Evolutionary conservation across 2,329 filamentous ascomycete genomes (phyloP).

Genomic region (Clonostachys sp.): DNA sequence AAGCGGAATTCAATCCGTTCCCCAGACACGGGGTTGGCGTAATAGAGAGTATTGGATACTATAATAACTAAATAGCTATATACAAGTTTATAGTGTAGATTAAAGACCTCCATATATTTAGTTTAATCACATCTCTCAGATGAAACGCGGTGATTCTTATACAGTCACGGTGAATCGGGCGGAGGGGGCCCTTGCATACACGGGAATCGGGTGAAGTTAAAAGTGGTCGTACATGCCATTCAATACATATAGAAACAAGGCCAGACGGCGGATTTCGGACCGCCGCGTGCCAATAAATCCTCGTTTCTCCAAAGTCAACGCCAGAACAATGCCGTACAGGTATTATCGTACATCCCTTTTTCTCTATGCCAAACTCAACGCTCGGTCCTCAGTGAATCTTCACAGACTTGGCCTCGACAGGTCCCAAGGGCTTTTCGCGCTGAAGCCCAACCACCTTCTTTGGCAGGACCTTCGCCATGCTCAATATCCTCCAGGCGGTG

Average conservation of each 20-base stretch:
- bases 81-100: no score
- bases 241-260: no score
- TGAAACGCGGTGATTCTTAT: no score
- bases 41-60: not conserved
- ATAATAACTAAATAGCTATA: no score
- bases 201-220: no score
- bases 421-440: constrained; percentile 13
- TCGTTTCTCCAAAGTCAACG: not conserved
- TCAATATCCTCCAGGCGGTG: constrained; percentile 79
- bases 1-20: not conserved
- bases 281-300: no score
- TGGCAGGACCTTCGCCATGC: constrained; percentile 58
- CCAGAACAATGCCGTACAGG: not conserved
- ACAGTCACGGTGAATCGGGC: no score
- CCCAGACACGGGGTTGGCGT: not conserved
- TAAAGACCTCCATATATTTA: no score
- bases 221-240: no score
- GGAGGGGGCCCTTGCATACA: no score
- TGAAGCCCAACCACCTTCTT: constrained; percentile 28
- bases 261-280: no score
- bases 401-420: constrained; percentile 16
- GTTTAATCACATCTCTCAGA: no score
- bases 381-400: constrained; percentile 15
- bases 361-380: not conserved
- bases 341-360: not conserved